A percentile compares a stretch with the other conserved stretches of the same genome.
Conservation (phyloP, 352 stramenopile genomes). For the Phytophthora litchii region DNA sequence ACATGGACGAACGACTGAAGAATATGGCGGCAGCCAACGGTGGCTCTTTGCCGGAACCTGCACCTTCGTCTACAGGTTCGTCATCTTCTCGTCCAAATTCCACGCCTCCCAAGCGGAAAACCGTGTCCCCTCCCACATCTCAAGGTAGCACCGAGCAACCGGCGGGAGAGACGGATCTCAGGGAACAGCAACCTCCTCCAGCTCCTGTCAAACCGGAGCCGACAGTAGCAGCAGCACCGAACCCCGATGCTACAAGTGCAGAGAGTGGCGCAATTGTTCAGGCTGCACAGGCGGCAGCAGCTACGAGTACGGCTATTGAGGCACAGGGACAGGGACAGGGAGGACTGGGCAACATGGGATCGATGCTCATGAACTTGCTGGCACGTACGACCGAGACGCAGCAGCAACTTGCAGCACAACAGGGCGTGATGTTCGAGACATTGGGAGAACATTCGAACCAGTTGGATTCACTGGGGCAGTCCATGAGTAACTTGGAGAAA, state of each 20-base stretch:
- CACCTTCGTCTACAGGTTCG: conserved; percentile 14
- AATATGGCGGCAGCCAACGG: conserved; percentile 36
- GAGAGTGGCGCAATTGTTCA: conserved; percentile 54
- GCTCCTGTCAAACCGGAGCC: conserved; percentile 44
- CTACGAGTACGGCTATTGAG: conserved; percentile 69
- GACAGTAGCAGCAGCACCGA: conserved; percentile 7
- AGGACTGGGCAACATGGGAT: conserved; percentile 84
- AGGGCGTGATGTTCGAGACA: conserved; percentile 89
- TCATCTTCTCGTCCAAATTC: conserved; percentile 36
- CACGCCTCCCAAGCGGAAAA: conserved; percentile 24
- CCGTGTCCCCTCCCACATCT: conserved; percentile 32
- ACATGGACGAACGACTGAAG: conserved; percentile 87
- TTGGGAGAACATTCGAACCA: conserved; percentile 83
- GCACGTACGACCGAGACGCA: conserved; percentile 85
- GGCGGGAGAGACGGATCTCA: conserved; percentile 58
- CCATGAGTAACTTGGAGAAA: conserved; percentile 78
- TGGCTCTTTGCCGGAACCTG: conserved; percentile 15
- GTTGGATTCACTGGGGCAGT: conserved; percentile 73
- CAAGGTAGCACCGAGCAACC: conserved; percentile 47
- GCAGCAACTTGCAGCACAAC: conserved; percentile 83
- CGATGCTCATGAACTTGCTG: conserved; percentile 89
- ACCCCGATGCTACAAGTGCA: conserved; percentile 23
- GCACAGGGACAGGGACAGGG: conserved; percentile 63
- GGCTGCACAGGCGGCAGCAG: conserved; percentile 32
- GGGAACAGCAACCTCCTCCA: conserved; percentile 47